Evolutionary conservation across 2,329 filamentous ascomycete genomes (phyloP), one percentile per base, ranked within the genome.

Genomic region (Penicillium sp.): DNA sequence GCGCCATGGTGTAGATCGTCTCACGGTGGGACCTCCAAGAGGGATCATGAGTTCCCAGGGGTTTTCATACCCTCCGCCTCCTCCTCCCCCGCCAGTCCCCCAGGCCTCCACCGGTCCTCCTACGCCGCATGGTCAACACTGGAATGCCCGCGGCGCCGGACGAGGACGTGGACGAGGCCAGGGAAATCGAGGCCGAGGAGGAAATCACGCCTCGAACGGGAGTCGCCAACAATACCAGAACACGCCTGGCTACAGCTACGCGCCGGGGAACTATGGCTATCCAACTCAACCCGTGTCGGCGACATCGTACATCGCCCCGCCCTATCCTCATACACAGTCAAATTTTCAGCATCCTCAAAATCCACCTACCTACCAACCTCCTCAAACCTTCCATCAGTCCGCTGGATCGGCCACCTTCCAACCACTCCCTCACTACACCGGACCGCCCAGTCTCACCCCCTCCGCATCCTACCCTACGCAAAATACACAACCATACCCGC

Each of bases 41-140:
- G 62, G 54, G 57, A 64, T 48, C 47, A 75, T 75, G 72, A 69
- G 63, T 60, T 66, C 72, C 45, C 69, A 75, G 63, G 72, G 70
- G 21, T 78, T 78, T 61, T 71, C 75, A 34, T 78, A 77, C 58
- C 75, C 75, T 52, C 75, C 74, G 17, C 75, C 75, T 27, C 75
- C 75, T 15, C 75, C 75, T 18, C 75, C 74, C 30, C 71, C 62
- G 24, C 63, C 60, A 43, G 43, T 61, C 42, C 26, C 55, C 39
- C 63, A 63, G 32, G 63, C 61, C 43, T 49, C 54, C n/a, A 45
- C 62, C 45, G 40, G 61, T 46, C 50, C 54, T 36, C 45, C 68
- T n/a, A 29, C 60, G 12, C 63, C 62, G 30, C 66, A 69, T 49
- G 62, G 66, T 40, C 36, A 40, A 15, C 61, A 69, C 37, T 55